Percentiles rank a stretch among this genome's conserved stretches.
Conservation (phyloP, 176 grass and related monocot genomes). For the Eleusine coracana region DNA sequence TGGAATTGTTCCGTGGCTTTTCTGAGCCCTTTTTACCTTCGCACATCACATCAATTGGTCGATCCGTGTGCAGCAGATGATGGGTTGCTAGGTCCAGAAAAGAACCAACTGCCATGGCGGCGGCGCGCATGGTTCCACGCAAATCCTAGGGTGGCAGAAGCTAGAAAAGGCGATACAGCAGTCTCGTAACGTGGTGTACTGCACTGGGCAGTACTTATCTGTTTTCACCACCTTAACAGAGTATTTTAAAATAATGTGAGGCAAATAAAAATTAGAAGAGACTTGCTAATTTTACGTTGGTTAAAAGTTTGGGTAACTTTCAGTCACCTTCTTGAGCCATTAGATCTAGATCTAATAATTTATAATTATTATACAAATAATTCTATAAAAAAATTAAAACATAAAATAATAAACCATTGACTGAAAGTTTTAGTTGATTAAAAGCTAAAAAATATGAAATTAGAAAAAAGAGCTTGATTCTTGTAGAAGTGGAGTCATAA, state of each 20-base stretch:
- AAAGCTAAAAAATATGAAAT: too few species aligned
- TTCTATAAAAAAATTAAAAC: too few species aligned
- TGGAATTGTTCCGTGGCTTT: background rate
- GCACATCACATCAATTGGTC: background rate
- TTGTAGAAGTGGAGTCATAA: background rate
- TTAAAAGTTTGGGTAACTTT: too few species aligned
- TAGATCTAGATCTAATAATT: too few species aligned
- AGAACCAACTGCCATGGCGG: slow-evolving; percentile 2
- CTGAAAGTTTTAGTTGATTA: too few species aligned
- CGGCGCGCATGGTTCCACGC: background rate
- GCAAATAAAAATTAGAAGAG: background rate
- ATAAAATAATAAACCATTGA: too few species aligned
- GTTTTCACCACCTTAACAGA: background rate
- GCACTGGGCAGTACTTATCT: too few species aligned
- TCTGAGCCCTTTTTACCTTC: background rate
- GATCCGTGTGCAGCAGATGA: slow-evolving; percentile 5
- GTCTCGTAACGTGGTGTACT: background rate
- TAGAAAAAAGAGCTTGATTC: background rate
- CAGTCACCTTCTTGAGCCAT: too few species aligned
- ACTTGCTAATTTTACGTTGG: background rate
- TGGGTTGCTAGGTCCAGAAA: background rate
- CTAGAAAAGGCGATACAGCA: background rate
- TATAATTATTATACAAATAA: too few species aligned
- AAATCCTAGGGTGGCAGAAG: background rate
- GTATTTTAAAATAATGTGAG: background rate